Base-by-base conservation (phyloP, 108 stramenopile species). In the Licmophora abbreviata region DNA sequence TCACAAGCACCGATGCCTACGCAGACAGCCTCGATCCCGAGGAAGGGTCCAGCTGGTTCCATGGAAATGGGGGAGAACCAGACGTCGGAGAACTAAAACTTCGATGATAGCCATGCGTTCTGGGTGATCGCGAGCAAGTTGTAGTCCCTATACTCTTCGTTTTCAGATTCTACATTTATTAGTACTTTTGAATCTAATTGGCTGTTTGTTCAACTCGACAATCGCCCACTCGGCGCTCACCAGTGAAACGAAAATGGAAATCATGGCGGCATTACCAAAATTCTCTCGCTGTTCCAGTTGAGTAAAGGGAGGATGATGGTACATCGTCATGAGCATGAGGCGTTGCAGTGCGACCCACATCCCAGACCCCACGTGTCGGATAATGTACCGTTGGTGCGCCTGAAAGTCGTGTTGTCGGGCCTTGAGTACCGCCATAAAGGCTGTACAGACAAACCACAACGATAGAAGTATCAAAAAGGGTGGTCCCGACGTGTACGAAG, bases 301-400 rank as follows among this genome's bases (percentile, higher is more conserved):
- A 40, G 38, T 40, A 4, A 40, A 40, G 3, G 38, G 38, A 4
- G 38, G 3, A 5, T 18, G 20, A 18, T 15, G 38, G 20, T 2
- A 15, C 3, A 18, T 15, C 18, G 18, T 18, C 15, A 46, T 1
- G 21, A 46, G 5, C 21, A 46, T 25, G 2, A 60, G 20, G 20
- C 59, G 1, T 29, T 51, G 48, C 1, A 60, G 2, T 33, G 59
- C 59, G 1, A 60, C 38, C 59, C 59, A 60, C 6, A 60, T 15
- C 1, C 59, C 59, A 41, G 31, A 45, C 20, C 25, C 4, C 17
- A 49, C 22, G 30, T 60, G 59, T 14, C 59, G 48, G 10, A 48
- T 3, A 37, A 60, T 60, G 18, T 21, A 60, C 6, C 9, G 8
- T 29, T 29, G 2, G 29, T 60, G 59, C 1, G 35, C 26, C 7